Evolutionary conservation across 805 yeast species (phyloP).

Genomic region (Yamadazyma akitaensis): DNA sequence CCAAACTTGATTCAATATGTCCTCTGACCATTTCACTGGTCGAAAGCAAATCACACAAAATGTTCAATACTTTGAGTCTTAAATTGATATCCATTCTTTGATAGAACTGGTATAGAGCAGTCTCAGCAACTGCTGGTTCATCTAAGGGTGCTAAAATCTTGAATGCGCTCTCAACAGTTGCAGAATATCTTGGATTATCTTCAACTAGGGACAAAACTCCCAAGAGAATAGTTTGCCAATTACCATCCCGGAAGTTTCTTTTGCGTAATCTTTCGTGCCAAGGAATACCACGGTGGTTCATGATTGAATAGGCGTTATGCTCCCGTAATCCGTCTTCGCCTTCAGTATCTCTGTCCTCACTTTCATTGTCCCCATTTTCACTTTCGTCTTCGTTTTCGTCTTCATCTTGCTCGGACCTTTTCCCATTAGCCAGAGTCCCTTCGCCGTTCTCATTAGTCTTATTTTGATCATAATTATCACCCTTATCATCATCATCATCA

Average conservation of each 20-base stretch:
- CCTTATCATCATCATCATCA: slow-evolving; percentile 12
- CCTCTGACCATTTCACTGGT: slow-evolving; percentile 57
- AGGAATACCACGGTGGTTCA: slow-evolving; percentile 55
- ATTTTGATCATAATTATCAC: slow-evolving; percentile 21
- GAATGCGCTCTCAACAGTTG: slow-evolving; percentile 49
- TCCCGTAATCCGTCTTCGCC: slow-evolving; percentile 20
- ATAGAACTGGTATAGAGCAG: slow-evolving; percentile 56
- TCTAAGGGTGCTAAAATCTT: slow-evolving; percentile 56
- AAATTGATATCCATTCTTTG: slow-evolving; percentile 47
- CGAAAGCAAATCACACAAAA: slow-evolving; percentile 61
- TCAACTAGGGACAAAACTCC: slow-evolving; percentile 67
- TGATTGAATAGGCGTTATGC: slow-evolving; percentile 44
- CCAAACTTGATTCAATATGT: slow-evolving; percentile 66
- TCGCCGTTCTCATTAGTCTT: slow-evolving; percentile 18
- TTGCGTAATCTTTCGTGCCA: slow-evolving; percentile 80
- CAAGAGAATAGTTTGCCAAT: slow-evolving; percentile 75
- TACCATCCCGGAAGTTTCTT: slow-evolving; percentile 76
- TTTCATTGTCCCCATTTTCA: slow-evolving; percentile 14
- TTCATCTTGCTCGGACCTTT: slow-evolving; percentile 13
- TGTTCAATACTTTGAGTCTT: slow-evolving; percentile 55
- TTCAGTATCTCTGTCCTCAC: slow-evolving; percentile 15
- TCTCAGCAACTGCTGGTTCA: slow-evolving; percentile 44
- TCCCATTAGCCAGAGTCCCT: slow-evolving; percentile 16
- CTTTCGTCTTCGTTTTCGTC: slow-evolving; percentile 15
- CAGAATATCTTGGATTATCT: slow-evolving; percentile 51